phyloP scores from a whole-genome alignment of 1,284 basidiomycete species.

The Amylostereum areolatum region DNA sequence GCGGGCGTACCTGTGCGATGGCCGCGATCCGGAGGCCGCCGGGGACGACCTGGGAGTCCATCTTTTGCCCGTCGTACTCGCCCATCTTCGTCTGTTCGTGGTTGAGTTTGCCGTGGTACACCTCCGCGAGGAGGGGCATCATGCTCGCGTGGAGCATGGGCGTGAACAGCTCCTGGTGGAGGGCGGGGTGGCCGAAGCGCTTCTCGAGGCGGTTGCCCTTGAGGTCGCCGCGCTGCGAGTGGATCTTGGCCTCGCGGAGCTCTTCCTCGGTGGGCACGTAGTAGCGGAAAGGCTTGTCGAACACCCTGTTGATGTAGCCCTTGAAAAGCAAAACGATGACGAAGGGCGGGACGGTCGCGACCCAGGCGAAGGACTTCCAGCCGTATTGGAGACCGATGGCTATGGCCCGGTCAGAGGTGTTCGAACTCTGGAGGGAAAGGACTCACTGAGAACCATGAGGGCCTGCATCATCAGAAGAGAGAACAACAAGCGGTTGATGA shows the following conservation, averaged over 20 bases:
- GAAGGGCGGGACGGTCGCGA: conserved; percentile 71
- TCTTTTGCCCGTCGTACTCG: conserved; percentile 70
- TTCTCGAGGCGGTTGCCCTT: conserved; percentile 68
- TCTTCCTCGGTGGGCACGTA: conserved; percentile 72
- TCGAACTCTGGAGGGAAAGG: not conserved
- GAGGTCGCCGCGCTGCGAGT: conserved; percentile 66
- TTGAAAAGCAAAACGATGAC: conserved; percentile 78
- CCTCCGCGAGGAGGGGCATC: conserved; percentile 68
- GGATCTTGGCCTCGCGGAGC: conserved; percentile 60
- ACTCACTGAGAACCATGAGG: conserved; percentile 82
- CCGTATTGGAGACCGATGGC: conserved; percentile 82
- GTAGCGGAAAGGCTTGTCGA: conserved; percentile 71
- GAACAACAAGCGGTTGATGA: conserved; percentile 78
- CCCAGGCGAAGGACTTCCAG: conserved; percentile 69
- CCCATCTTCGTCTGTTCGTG: conserved; percentile 57
- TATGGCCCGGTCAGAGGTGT: conserved; percentile 22
- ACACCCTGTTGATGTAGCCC: conserved; percentile 65
- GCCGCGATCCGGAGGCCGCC: conserved; percentile 77
- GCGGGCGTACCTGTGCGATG: conserved; percentile 52
- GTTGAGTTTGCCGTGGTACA: conserved; percentile 69
- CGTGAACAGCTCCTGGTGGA: conserved; percentile 77
- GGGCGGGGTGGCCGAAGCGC: conserved; percentile 82
- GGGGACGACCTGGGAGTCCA: conserved; percentile 64
- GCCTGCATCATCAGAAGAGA: conserved; percentile 78
- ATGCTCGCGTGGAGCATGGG: conserved; percentile 85